Conservation (phyloP, 1,284 basidiomycete species). For the Microbotryum intermedium region DNA sequence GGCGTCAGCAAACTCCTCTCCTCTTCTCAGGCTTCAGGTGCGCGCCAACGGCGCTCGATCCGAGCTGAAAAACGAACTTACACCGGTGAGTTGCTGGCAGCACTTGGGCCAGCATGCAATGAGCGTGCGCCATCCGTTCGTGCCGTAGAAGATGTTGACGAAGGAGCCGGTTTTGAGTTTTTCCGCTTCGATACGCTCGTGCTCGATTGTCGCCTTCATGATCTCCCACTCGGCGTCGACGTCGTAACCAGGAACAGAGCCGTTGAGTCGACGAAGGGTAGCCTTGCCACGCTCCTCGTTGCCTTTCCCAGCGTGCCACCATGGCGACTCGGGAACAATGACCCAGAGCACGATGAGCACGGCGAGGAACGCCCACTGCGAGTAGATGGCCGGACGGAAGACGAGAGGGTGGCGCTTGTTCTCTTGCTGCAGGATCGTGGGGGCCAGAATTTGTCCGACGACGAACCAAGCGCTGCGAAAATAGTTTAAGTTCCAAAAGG, state of each 20-base stretch:
- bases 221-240: slow-evolving; percentile 26
- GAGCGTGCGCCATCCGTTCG: slow-evolving; percentile 30
- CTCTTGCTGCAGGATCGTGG: slow-evolving; percentile 20
- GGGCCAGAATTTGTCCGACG: slow-evolving; percentile 24
- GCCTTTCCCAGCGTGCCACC: slow-evolving; percentile 33
- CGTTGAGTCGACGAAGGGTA: slow-evolving; percentile 17
- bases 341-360: slow-evolving; percentile 32
- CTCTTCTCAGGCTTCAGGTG: no score
- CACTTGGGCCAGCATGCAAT: slow-evolving; percentile 34
- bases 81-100: slow-evolving; percentile 31
- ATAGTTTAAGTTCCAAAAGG: background rate
- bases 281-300: slow-evolving; percentile 25
- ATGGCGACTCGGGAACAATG: slow-evolving; percentile 34
- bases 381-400: slow-evolving; percentile 32
- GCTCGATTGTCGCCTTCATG: slow-evolving; percentile 30
- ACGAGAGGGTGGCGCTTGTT: slow-evolving; percentile 19
- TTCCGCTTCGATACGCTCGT: slow-evolving; percentile 13
- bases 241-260: slow-evolving; percentile 24
- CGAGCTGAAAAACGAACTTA: slow-evolving; percentile 6
- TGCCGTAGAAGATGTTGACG: slow-evolving; percentile 30
- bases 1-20: no score
- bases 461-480: slow-evolving; percentile 20
- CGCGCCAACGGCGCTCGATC: no score
- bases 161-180: slow-evolving; percentile 18
- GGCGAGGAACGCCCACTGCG: slow-evolving; percentile 34